phyloP scores from a whole-genome alignment of 257 asterid species.

The Solanum infundibuliforme region DNA sequence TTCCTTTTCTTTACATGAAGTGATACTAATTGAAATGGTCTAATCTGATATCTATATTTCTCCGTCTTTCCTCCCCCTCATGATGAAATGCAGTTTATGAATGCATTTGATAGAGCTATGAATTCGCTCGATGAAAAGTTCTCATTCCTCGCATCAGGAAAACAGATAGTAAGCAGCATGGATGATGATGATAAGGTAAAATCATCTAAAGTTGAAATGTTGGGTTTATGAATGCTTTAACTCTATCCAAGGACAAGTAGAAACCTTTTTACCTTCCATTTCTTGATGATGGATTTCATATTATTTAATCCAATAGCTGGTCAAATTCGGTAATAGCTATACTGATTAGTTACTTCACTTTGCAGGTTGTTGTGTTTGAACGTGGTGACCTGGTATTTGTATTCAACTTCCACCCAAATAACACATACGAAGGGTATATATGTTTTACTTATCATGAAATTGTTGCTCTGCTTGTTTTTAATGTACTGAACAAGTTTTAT shows the following conservation, averaged over 20 bases:
- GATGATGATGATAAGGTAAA: constrained; percentile 78
- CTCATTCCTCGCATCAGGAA: constrained; percentile 65
- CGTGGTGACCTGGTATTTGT: constrained; percentile 88
- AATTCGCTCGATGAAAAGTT: constrained; percentile 68
- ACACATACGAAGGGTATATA: constrained; percentile 77
- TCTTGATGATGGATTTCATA: not conserved
- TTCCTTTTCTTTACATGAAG: not conserved
- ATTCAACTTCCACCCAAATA: constrained; percentile 78
- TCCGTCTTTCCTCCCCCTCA: not conserved
- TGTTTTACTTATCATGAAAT: not conserved
- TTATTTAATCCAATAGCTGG: not conserved
- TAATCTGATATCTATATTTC: not conserved
- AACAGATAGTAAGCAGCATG: constrained; percentile 64
- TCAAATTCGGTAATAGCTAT: not conserved
- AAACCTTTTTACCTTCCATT: not conserved
- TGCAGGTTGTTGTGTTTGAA: constrained; percentile 89
- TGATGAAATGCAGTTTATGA: constrained; percentile 71
- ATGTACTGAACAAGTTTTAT: not conserved
- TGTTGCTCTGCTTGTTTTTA: not conserved
- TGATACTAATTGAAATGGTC: not conserved
- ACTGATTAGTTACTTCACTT: constrained; percentile 8
- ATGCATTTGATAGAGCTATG: constrained; percentile 90
- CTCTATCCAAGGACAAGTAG: not conserved
- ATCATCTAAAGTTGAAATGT: not conserved
- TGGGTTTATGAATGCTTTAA: not conserved